Base-by-base conservation (phyloP, 176 grass and related monocot species). In the Oryza brachyantha region DNA sequence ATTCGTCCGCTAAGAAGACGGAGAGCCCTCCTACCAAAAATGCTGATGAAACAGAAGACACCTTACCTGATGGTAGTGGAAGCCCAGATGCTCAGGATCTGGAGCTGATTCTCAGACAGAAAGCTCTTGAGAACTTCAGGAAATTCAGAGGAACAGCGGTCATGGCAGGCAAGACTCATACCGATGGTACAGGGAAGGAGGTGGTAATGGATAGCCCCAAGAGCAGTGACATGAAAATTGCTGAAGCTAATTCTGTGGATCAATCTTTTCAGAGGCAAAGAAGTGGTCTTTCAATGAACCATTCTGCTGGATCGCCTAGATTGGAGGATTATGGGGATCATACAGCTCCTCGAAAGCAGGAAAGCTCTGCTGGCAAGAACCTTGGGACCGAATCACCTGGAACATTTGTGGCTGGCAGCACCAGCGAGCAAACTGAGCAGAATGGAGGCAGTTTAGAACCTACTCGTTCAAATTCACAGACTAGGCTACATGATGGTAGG, bases 111-210 rank as follows among this genome's bases (percentile, higher is more conserved):
- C 83, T 99, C 64, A 87, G 96, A 72, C 84, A 95, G 73, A 95
- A 93, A 70, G 96, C 96, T 66, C 88, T 99, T 22, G 90, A 86
- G 66, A 99, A 99, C 60, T 94, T 99, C 72, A 89, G 65, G 19
- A 99, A 93, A 50, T 93, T 95, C 69, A 89, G 85, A 43, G 79
- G 77, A 66, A 58, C 79, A 5, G 64, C 55, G 0, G 12, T 58
- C 46, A 77, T 75, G 13, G 38, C 32, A 84, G 75, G 28, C 46
- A 80, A 85, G 70, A 72, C 62, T 64, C 13, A 81, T 29, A 83
- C 72, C 64, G 34, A 36, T 77, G 74, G 69, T 67, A 50, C 61
- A 46, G 80, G 42, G 72, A 80, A 84, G 57, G 57, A 76, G 52
- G 28, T 36, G 26, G 21, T 74, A 65, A 32, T 10, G 28, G 76